Evolutionary conservation across 1,139 yeast species (phyloP).

Genomic region (Suhomyces maxii): DNA sequence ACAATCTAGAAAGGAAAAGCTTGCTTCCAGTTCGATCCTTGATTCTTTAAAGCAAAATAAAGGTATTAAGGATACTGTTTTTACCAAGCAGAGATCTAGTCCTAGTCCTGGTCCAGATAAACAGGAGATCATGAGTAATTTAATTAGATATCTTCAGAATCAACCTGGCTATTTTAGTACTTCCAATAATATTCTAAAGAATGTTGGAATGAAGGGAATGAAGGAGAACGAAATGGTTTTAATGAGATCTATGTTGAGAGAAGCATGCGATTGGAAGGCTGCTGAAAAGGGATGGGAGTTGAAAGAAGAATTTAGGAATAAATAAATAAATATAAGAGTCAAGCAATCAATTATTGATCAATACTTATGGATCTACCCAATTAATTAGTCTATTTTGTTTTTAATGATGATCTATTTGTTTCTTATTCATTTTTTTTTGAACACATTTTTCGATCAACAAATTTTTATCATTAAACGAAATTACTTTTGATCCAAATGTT

Average conservation of each 20-base stretch:
- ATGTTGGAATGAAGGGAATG: constrained; percentile 45
- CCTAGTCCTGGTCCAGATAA: constrained; percentile 22
- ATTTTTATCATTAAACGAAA: too few species aligned
- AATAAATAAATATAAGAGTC: too few species aligned
- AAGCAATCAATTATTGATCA: too few species aligned
- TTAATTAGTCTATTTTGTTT: too few species aligned
- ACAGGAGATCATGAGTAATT: constrained; percentile 33
- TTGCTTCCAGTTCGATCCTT: constrained; percentile 34
- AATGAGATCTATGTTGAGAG: constrained; percentile 66
- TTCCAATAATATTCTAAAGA: constrained; percentile 59
- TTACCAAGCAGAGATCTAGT: constrained; percentile 18
- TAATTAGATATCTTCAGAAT: constrained; percentile 34
- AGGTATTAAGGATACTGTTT: constrained; percentile 9
- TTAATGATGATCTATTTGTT: too few species aligned
- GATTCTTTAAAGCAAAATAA: constrained; percentile 28
- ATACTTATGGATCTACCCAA: too few species aligned
- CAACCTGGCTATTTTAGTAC: constrained; percentile 47
- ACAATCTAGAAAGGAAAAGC: constrained; percentile 6
- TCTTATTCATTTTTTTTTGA: too few species aligned
- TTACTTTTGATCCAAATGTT: too few species aligned
- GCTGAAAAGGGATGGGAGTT: constrained; percentile 61
- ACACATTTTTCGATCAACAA: too few species aligned
- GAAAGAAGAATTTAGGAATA: constrained; percentile 48
- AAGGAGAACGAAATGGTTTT: constrained; percentile 60
- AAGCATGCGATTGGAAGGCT: constrained; percentile 69